Percentiles rank a stretch among this genome's conserved stretches.
These are phyloP conservation scores for Clonostachys byssicola DNA, from an alignment of 2,329 filamentous ascomycete genomes.

Conservation along the genomic window DNA sequence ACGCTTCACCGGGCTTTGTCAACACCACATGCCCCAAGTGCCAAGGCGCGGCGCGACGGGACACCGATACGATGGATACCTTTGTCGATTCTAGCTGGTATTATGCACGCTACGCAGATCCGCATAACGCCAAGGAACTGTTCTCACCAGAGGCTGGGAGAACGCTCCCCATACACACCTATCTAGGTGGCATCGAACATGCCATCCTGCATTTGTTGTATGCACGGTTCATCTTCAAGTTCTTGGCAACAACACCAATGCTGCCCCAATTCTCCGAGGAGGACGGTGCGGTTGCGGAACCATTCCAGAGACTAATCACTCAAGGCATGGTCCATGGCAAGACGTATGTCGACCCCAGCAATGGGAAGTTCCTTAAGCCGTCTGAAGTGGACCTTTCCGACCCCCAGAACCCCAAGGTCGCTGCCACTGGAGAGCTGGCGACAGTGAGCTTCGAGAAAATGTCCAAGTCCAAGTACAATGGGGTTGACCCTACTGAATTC, in stretches of 20 bases:
- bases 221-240: constrained; percentile 86
- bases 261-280: constrained; percentile 32
- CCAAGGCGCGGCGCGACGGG: constrained; percentile 64
- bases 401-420: constrained; percentile 54
- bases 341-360: constrained; percentile 72
- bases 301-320: constrained; percentile 77
- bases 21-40: constrained; percentile 75
- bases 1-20: constrained; percentile 67
- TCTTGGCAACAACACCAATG: constrained; percentile 56
- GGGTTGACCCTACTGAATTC: constrained; percentile 73
- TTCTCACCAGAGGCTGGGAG: constrained; percentile 58
- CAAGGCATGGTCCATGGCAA: constrained; percentile 93
- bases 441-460: constrained; percentile 80
- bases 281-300: constrained; percentile 51
- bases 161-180: constrained; percentile 76
- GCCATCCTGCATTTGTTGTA: constrained; percentile 88
- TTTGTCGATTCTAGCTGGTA: constrained; percentile 97
- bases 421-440: constrained; percentile 52
- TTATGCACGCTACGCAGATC: constrained; percentile 74
- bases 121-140: constrained; percentile 56
- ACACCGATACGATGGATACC: constrained; percentile 95
- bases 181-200: constrained; percentile 86
- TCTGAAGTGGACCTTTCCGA: constrained; percentile 66
- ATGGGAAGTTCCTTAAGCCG: constrained; percentile 71
- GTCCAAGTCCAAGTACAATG: constrained; percentile 93